Evolutionary conservation across 1,284 basidiomycete genomes (phyloP), one percentile per base, ranked within the genome.

Genomic region (Xerocomus amazonicus): DNA sequence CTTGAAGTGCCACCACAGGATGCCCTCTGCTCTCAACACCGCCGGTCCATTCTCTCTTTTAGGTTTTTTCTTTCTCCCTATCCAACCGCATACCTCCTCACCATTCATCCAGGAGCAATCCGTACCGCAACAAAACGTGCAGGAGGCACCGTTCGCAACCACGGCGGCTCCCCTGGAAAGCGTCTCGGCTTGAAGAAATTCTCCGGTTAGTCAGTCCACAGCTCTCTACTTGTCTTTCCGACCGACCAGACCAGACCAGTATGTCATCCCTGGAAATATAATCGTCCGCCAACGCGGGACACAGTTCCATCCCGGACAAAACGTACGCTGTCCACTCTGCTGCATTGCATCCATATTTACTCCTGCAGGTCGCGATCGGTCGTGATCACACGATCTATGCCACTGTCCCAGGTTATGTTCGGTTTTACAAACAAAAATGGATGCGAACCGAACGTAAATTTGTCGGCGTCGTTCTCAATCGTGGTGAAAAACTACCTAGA

Each of bases 81-180:
- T 3, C 14, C 41, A 3, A 12, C 19, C 6, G 29, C 39, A 48
- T 28, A 32, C 6, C 45, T 34, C 46, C 48, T 56, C 48, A 50
- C 50, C 50, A 50, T 35, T 28, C 38, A 47, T 23, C 19, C 50
- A 71, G 68, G 86, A 32, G 82, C 93, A 50, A 76, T 95, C 48
- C 84, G 94, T 68, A 95, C 89, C 19, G 92, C 94, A 39, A 97
- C 95, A 48, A 97, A 97, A 72, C 84, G 91, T 47, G 93, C 92
- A 47, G 94, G 94, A 63, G 94, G 94, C 47, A 90, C 87, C 26
- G 87, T 93, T 8, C 84, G 87, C 67, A 97, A 97, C 67, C 87
- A 93, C 59, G 85, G 94, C 56, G 89, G 90, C 54, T 93, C 92
- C 3, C 86, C 91, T 31, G 94, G 94, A 59, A 88, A 92, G 71